These are phyloP conservation scores for Oehlia diaphana DNA, from an alignment of 192 early-diverging fungal genomes.

Conservation along the genomic window DNA sequence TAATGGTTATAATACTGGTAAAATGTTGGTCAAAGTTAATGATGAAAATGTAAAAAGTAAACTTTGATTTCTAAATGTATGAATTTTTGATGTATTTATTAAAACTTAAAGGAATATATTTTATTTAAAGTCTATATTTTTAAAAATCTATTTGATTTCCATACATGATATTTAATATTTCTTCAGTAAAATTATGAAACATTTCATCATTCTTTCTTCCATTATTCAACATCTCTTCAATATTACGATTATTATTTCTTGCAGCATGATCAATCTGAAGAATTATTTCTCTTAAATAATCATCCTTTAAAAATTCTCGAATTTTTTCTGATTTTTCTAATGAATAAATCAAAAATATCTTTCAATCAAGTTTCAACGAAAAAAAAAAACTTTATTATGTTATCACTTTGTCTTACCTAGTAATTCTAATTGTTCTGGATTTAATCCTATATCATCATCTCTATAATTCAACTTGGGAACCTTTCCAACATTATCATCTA, in stretches of 20 bases:
- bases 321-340: constrained; percentile 25
- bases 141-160: background rate
- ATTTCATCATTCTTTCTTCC: constrained; percentile 14
- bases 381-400: background rate
- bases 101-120: background rate
- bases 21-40: constrained; percentile 51
- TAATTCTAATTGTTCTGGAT: background rate
- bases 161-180: constrained; percentile 8
- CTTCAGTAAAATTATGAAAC: constrained; percentile 19
- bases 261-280: background rate
- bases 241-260: background rate
- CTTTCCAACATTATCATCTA: background rate
- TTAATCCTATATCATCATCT: background rate
- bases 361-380: background rate
- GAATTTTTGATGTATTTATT: background rate
- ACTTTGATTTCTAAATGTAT: constrained; percentile 25
- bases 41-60: constrained; percentile 36
- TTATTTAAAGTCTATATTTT: too few species aligned
- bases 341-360: background rate
- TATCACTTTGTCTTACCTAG: background rate
- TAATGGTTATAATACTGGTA: constrained; percentile 53
- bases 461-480: background rate
- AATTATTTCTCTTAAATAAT: constrained; percentile 22
- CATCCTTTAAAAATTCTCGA: constrained; percentile 21
- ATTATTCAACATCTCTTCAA: background rate